Base-by-base conservation (phyloP, 371 early-diverging fungal genomes). In the Nematocida displodere region DNA sequence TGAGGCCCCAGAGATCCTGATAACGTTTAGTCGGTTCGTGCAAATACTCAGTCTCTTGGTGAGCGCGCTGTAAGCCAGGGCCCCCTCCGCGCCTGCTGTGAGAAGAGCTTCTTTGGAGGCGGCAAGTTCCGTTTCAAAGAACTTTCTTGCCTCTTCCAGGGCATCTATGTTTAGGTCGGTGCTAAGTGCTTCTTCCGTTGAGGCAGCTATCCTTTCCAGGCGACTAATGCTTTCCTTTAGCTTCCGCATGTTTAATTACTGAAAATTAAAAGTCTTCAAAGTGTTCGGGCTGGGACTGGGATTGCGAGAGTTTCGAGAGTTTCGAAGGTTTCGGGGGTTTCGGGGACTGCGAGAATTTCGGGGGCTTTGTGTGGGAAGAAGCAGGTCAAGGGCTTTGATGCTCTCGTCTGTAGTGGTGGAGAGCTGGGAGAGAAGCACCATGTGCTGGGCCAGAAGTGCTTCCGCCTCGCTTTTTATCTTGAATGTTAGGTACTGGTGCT, bases 391-490 rank as follows among this genome's bases (percentile, higher is more conserved):
- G 20, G 13, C 24, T 13, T 11, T 17, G 17, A 11, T 53, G 40
- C 33, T 37, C 40, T 58, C 55, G 42, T 34, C 42, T 66, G 17
- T 39, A 20, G 17, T 13, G 5, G 8, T 13, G 8, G 36, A 67
- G 7, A 36, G 64, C 37, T 11, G 39, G n/a, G n/a, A n/a, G n/a
- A n/a, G n/a, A n/a, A n/a, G n/a, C n/a, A n/a, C n/a, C 44, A 34
- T 71, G 28, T 71, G 39, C 31, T 59, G 37, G 5, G 7, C n/a
- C 3, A 71, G 75, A 17, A 71, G 39, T 29, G 29, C 29, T 24
- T 61, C 61, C 13, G 75, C 33, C 24, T 71, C 75, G n/a, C 40
- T 37, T 56, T 71, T 11, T 28, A 58, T 58, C 52, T 34, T 59
- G 44, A 59, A 71, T 1, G 48, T 22, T 20, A 50, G 15, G 31